Conservation (phyloP, 2,329 filamentous ascomycete species). For the Lomentospora prolificans region DNA sequence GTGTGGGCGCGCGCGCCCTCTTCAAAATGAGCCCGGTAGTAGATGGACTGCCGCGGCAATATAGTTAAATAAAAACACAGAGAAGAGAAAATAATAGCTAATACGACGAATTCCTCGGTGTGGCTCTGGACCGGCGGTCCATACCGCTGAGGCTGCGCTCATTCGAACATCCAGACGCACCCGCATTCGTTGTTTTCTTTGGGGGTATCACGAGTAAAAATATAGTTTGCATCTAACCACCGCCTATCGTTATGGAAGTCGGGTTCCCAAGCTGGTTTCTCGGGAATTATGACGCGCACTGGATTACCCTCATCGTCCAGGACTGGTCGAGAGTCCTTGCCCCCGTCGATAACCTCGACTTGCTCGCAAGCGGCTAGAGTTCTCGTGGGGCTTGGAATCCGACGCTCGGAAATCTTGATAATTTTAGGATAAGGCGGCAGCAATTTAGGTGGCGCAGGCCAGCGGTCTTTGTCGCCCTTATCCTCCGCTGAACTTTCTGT, state of each 20-base stretch:
- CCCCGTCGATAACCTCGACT: conserved; percentile 31
- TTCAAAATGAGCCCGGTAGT: neutral
- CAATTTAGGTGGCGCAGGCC: conserved; percentile 11
- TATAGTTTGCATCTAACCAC: conserved; percentile 13
- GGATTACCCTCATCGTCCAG: conserved; percentile 26
- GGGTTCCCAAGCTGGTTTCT: conserved; percentile 17
- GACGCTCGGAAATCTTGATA: conserved; percentile 46
- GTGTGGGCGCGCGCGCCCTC: neutral
- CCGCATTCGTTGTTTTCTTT: conserved; percentile 9
- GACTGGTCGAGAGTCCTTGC: conserved; percentile 24
- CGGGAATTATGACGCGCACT: conserved; percentile 33
- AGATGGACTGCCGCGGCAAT: neutral
- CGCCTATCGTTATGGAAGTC: neutral
- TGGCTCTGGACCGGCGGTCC: too few relatives aligned
- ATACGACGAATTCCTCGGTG: too few relatives aligned
- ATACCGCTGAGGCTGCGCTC: neutral
- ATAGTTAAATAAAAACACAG: neutral
- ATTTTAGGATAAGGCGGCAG: conserved; percentile 35
- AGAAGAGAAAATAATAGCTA: too few relatives aligned
- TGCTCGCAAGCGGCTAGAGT: conserved; percentile 36
- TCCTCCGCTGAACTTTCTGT: conserved; percentile 4
- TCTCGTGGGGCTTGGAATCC: conserved; percentile 23
- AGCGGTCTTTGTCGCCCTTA: conserved; percentile 6
- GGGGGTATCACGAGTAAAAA: conserved; percentile 5
- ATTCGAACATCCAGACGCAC: conserved; percentile 9